Evolutionary conservation across 129 eudicot species (phyloP), one percentile per base, ranked within the genome.

Genomic region (Pittosporum tobira): DNA sequence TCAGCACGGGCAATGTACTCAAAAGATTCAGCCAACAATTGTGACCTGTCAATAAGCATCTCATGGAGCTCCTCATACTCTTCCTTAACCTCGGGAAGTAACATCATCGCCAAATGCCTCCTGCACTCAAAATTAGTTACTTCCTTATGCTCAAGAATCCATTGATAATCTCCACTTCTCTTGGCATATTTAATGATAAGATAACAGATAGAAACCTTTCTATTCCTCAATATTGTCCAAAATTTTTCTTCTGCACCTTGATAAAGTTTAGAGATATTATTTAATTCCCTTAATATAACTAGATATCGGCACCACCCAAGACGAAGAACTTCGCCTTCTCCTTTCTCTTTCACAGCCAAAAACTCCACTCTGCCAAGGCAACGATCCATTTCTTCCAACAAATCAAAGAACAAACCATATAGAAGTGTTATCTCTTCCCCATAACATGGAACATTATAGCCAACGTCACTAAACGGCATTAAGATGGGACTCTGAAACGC

Each of bases 31-130:
- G 85, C 71, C 70, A 84, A 66, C 74, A 88, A 57, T 19, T 84
- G 75, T 20, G 94, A 73, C 57, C 96, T 72, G 68, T 88, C 95
- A 28, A 88, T 88, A 19, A 84, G 87, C 97, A 88, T 88, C 76
- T 88, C 97, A 43, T 81, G 85, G 16, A 77, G 75, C 64, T 84
- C 94, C 48, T 79, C 87, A 28, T 73, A 83, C 44, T 90, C 87
- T 51, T 77, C 90, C 71, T 71, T 82, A 63, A 67, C 71, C 65
- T 78, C 95, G 36, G 95, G 97, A 63, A 88, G 86, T 69, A 85
- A 42, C 81, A 88, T 56, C 91, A 88, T 73, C 12, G 75, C 85
- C 60, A 88, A 63, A 75, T 79, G 88, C 68, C 95, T 77, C 72
- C 91, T 74, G 2, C 84, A 81, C 57, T 77, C 88, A 67, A 82